These are phyloP conservation scores for Rhizoclosmatium globosum DNA, from an alignment of 192 early-diverging fungal species.

Conservation along the genomic window DNA sequence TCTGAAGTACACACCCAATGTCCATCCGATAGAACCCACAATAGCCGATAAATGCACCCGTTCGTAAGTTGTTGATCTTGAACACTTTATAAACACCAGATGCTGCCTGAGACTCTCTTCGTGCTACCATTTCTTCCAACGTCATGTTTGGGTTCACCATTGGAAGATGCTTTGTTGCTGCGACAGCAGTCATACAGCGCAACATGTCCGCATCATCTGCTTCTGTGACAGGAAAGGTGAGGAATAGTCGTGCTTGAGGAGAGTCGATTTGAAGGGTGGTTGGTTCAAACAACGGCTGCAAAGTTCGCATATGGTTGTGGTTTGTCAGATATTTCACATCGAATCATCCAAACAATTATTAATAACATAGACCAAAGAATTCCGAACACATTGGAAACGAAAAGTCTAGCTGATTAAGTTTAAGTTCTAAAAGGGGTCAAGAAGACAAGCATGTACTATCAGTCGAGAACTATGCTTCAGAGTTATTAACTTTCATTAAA, in stretches of 20 bases:
- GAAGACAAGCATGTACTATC: too few relatives aligned
- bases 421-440: too few relatives aligned
- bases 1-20: background rate
- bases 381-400: too few relatives aligned
- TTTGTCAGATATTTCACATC: too few relatives aligned
- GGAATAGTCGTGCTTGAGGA: background rate
- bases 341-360: too few relatives aligned
- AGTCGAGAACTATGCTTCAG: too few relatives aligned
- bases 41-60: constrained; percentile 5
- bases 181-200: background rate
- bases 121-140: background rate
- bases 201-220: background rate
- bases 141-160: constrained; percentile 18
- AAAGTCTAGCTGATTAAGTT: too few relatives aligned
- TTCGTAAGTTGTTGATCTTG: background rate
- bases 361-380: too few relatives aligned
- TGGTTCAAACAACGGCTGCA: background rate
- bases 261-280: background rate
- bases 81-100: constrained; percentile 10
- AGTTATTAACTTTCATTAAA: too few relatives aligned
- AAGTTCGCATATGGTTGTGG: background rate
- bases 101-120: background rate
- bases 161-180: background rate
- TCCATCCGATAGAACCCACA: constrained; percentile 23
- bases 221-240: constrained; percentile 1